Base-by-base conservation (phyloP, 2,329 filamentous ascomycete genomes). In the Beauveria rudraprayagi region DNA sequence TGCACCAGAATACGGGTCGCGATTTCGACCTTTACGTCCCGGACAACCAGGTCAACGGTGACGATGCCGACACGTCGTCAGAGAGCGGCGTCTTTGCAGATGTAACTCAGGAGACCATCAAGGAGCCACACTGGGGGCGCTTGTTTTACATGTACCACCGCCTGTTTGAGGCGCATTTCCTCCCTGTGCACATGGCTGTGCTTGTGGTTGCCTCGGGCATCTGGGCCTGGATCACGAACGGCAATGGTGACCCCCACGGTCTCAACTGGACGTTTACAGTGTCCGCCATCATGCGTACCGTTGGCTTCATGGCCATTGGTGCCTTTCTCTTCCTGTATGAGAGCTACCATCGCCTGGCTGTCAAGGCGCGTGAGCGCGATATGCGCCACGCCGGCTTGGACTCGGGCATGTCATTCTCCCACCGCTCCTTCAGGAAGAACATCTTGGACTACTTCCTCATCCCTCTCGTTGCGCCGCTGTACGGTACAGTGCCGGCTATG, bases 141-240 rank as follows among this genome's bases (percentile, higher is more conserved):
- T 77, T 85, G 51, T 71, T 84, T 65, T 80, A 82, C 58, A 77
- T 90, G 37, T 79, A 81, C 68, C 85, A 88, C 69, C 83, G 88
- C 19, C 75, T 90, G n/a, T 90, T 88, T 67, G 87, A 90, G 70
- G 87, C 87, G 0, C 87, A 90, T 70, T 90, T 90, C 70, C 75
- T 90, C 26, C 86, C 87, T 0, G 80, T 85, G 17, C 87, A 90
- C 67, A 84, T 85, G 75, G 83, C 82, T 7, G 82, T 89, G 51
- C 76, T 89, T 30, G 77, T 90, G 28, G 67, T 89, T 48, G 79
- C 84, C 2, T 87, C 85, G 0, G 81, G 83, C 0, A 66, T 89
- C 4, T 90, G 85, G 70, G 74, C 79, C 44, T 78, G 79, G 68
- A 74, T 83, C 37, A 81, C 81, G 16, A 77, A 83, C 61, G 76